Conservation (phyloP, 2,329 filamentous ascomycete species). For the Exophiala dermatitidis region DNA sequence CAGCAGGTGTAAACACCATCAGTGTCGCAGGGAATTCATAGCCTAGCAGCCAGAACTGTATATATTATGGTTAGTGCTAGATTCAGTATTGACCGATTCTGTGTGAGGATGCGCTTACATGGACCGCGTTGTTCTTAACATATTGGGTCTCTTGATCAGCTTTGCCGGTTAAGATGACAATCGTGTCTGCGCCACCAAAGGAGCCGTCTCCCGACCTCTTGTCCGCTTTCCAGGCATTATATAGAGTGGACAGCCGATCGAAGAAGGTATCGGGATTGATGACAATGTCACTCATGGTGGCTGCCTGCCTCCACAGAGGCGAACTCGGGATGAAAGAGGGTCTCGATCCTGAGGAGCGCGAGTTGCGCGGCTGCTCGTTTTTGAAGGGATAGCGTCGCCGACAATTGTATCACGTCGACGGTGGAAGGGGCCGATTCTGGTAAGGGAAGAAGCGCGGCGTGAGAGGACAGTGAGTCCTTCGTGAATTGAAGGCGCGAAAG, state of each 20-base stretch:
- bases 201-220: conserved; percentile 68
- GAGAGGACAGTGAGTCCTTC: background rate
- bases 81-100: background rate
- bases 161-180: conserved; percentile 90
- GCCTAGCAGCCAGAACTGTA: conserved; percentile 91
- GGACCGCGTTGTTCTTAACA: conserved; percentile 93
- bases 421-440: background rate
- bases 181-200: conserved; percentile 79
- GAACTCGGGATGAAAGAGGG: conserved; percentile 1
- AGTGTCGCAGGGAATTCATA: conserved; percentile 97
- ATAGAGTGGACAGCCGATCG: conserved; percentile 79
- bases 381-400: background rate
- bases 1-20: conserved; percentile 83
- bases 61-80: background rate
- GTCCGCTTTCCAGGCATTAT: conserved; percentile 92
- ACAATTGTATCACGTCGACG: background rate
- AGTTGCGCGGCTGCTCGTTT: background rate
- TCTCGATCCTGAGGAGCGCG: background rate
- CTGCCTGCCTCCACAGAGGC: conserved; percentile 20
- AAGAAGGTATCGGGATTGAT: conserved; percentile 93
- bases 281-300: conserved; percentile 66
- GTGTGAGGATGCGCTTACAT: conserved; percentile 53
- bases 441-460: background rate
- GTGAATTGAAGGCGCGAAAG: background rate
- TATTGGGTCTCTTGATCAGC: conserved; percentile 77